A percentile compares a stretch with the other conserved stretches of the same genome.
phyloP scores from a whole-genome alignment of 495 filamentous ascomycete genomes.

The Aspergillus carlsbadensis region DNA sequence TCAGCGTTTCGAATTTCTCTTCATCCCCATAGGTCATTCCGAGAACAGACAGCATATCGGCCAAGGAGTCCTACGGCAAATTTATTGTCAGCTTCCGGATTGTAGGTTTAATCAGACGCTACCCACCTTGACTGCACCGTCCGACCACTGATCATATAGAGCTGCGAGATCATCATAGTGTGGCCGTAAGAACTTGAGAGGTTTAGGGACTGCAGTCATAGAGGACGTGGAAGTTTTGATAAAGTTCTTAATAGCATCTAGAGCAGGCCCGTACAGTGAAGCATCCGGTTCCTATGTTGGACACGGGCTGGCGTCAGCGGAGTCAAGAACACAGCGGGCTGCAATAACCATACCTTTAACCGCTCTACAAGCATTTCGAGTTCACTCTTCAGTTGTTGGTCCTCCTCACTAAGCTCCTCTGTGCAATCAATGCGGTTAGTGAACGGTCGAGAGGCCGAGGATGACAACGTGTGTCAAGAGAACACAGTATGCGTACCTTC shows the following conservation, averaged over 20 bases:
- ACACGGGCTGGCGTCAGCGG: slow-evolving; percentile 29
- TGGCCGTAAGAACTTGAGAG: slow-evolving; percentile 94
- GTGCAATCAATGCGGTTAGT: slow-evolving; percentile 15
- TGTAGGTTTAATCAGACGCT: neutral
- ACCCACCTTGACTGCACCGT: slow-evolving; percentile 74
- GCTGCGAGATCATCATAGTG: slow-evolving; percentile 86
- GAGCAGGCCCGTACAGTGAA: slow-evolving; percentile 82
- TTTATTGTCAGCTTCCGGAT: neutral
- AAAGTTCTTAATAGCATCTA: slow-evolving; percentile 93
- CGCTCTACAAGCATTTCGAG: slow-evolving; percentile 98
- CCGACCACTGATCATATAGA: slow-evolving; percentile 84
- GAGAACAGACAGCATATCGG: slow-evolving; percentile 94
- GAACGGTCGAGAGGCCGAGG: neutral
- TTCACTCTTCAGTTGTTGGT: slow-evolving; percentile 96
- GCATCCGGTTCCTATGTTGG: slow-evolving; percentile 73
- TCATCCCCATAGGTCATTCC: slow-evolving; percentile 99
- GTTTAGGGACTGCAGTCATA: slow-evolving; percentile 98
- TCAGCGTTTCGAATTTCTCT: slow-evolving; percentile 90
- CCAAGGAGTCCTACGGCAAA: slow-evolving; percentile 64
- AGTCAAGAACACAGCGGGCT: neutral
- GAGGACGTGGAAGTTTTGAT: slow-evolving; percentile 99
- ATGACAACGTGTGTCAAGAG: neutral
- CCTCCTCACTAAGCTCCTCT: slow-evolving; percentile 96
- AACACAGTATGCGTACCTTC: slow-evolving; percentile 46
- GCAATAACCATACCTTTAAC: slow-evolving; percentile 66